Base-by-base conservation (phyloP, 169 alveolate species). In the Babesia divergens region DNA sequence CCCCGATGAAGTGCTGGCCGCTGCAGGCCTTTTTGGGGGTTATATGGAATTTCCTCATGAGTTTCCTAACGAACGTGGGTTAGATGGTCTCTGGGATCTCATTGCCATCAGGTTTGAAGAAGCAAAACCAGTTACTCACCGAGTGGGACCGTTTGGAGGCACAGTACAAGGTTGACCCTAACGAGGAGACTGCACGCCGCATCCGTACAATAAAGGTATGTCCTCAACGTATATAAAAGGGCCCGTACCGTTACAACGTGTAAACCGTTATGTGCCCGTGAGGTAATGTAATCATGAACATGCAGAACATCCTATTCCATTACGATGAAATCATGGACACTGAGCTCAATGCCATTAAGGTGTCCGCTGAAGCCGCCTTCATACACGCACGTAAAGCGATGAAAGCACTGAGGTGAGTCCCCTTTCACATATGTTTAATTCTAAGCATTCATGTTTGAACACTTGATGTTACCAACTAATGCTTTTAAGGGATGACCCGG, bases 11-110 rank as follows among this genome's bases (percentile, higher is more conserved):
- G 76, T 53, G 9, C 46, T 88, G 14, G 86, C 93, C 0, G 93
- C 93, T 5, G 38, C 84, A 22, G 88, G 89, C 51, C 77, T 53
- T 66, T 83, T 88, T 53, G 83, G 60, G 3, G 93, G 93, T 3
- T 77, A 72, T 65, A 67, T 66, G 71, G 28, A 44, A 7, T 53
- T 38, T 14, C 64, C 70, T 0, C 58, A 34, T 14, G 32, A 8
- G 6, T 29, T 47, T 51, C 77, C 77, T 0, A 52, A 54, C 13
- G 77, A 66, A 35, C 20, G 77, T 55, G 6, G 16, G 68, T 66
- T 22, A 11, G 20, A 11, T 7, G 16, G 18, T 1, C 16, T 0
- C 3, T 5, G 42, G 18, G 26, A n/a, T n/a, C 24, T 14, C 18
- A 52, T 4, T 16, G 50, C 11, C 14, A 11, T 3, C 58, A 77